Evolutionary conservation across 305 asterid genomes (phyloP).

Genomic region (Rubia tinctorum): DNA sequence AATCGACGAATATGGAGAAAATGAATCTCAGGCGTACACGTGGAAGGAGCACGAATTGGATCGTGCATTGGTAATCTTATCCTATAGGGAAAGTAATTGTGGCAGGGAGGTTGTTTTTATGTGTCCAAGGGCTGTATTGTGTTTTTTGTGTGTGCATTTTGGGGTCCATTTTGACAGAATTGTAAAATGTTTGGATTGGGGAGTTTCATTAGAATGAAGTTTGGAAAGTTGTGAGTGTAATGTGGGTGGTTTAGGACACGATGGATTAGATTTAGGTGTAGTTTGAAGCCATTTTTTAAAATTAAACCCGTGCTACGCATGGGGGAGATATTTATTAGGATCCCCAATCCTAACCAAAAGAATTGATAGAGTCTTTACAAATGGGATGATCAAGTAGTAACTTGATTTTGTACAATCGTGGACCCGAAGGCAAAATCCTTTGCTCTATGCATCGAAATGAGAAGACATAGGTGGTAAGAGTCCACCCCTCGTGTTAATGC

Average conservation of each 20-base stretch:
- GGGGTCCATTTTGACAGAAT: constrained; percentile 3
- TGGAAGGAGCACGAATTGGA: constrained; percentile 31
- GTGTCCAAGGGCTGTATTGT: constrained; percentile 16
- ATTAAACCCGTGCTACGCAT: too few species aligned
- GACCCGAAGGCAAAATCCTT: too few species aligned
- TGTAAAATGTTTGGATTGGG: constrained; percentile 15
- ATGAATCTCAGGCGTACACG: constrained; percentile 29
- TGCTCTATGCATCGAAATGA: too few species aligned
- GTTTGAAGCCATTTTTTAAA: constrained; percentile 14
- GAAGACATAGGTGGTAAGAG: too few species aligned
- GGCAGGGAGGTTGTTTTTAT: constrained; percentile 2
- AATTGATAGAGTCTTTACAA: too few species aligned
- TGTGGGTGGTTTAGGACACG: constrained; percentile 27
- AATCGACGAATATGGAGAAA: constrained; percentile 15
- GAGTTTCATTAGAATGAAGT: constrained; percentile 13
- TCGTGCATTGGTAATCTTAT: constrained; percentile 31
- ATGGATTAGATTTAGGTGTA: constrained; percentile 12
- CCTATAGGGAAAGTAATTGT: constrained; percentile 8
- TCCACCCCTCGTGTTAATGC: too few species aligned
- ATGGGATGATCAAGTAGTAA: too few species aligned
- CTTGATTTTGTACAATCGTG: too few species aligned
- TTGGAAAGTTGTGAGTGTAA: constrained; percentile 21
- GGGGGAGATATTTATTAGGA: too few species aligned
- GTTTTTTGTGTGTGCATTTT: constrained; percentile 31
- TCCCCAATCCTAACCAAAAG: too few species aligned